A percentile compares a stretch with the other conserved stretches of the same genome.
Evolutionary conservation across 2,329 filamentous ascomycete genomes (phyloP).

Genomic region (Magnaporthiopsis rhizophila): DNA sequence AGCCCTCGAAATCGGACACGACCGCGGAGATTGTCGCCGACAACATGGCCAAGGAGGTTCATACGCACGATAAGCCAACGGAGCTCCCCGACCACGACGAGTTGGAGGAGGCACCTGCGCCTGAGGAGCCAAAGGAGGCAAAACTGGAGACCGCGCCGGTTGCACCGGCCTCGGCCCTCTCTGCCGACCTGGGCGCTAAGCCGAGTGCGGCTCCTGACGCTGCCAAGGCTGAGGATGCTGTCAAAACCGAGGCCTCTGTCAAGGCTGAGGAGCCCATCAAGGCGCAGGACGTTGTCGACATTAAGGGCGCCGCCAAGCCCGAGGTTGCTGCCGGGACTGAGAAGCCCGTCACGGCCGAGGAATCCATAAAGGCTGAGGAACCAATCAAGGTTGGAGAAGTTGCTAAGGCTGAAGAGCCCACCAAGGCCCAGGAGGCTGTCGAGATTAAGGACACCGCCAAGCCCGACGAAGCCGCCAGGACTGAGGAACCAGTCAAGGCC

Average conservation of each 20-base stretch:
- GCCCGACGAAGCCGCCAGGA: neutral
- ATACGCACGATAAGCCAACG: neutral
- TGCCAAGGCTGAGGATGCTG: neutral
- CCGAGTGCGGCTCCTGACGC: too few relatives aligned
- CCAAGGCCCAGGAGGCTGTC: slow-evolving; percentile 1
- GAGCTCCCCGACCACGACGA: neutral
- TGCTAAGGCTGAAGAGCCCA: neutral
- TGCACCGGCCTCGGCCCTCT: too few relatives aligned
- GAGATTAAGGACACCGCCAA: neutral
- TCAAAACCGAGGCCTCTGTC: too few relatives aligned
- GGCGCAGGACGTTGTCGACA: too few relatives aligned
- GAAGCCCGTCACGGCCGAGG: neutral
- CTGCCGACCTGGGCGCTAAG: neutral
- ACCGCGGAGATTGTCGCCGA: neutral
- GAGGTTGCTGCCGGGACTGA: slow-evolving; percentile 7
- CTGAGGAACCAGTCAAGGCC: neutral
- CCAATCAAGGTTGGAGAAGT: too few relatives aligned
- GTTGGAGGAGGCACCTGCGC: neutral
- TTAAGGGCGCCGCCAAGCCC: neutral
- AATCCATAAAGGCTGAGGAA: neutral
- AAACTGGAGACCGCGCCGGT: neutral
- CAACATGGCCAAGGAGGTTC: neutral
- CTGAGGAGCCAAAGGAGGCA: neutral
- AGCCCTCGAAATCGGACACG: neutral
- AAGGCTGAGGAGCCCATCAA: neutral